These are phyloP conservation scores for Talaromyces ruber DNA, from an alignment of 495 filamentous ascomycete species.

Conservation along the genomic window DNA sequence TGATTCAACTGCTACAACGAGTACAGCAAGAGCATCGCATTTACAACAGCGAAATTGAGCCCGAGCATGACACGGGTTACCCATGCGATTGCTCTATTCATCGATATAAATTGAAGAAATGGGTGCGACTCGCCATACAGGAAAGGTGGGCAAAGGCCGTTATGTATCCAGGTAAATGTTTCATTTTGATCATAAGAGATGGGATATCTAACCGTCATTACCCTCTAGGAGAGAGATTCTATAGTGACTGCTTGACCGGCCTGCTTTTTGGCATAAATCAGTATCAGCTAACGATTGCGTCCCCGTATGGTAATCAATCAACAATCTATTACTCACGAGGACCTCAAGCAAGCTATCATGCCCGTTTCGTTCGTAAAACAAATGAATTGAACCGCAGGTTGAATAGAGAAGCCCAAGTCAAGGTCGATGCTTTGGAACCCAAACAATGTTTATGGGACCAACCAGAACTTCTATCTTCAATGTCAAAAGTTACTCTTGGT, in stretches of 20 bases:
- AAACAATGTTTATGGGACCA: constrained; percentile 29
- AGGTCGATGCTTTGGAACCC: constrained; percentile 28
- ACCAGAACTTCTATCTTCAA: constrained; percentile 11
- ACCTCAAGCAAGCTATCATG: constrained; percentile 17
- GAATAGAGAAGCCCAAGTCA: constrained; percentile 26
- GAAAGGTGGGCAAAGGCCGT: constrained; percentile 37
- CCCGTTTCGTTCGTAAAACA: constrained; percentile 20
- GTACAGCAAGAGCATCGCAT: constrained; percentile 25
- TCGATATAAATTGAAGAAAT: constrained; percentile 22
- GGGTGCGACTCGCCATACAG: constrained; percentile 23
- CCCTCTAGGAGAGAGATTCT: constrained; percentile 21
- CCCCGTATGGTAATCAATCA: constrained; percentile 15
- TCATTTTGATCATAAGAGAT: neutral
- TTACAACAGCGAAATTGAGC: constrained; percentile 40
- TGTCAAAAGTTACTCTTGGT: constrained; percentile 16
- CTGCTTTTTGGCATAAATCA: constrained; percentile 21
- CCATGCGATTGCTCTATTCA: constrained; percentile 25
- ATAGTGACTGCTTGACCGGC: constrained; percentile 23
- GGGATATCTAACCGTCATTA: neutral
- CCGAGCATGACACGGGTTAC: constrained; percentile 31
- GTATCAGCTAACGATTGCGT: constrained; percentile 19
- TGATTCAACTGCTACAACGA: constrained; percentile 29
- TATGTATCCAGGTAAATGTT: constrained; percentile 32
- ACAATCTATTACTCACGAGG: neutral
- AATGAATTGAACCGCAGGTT: constrained; percentile 20